These are phyloP conservation scores for Quercus aquifolioides DNA, from an alignment of 306 rosid species.

Conservation along the genomic window DNA sequence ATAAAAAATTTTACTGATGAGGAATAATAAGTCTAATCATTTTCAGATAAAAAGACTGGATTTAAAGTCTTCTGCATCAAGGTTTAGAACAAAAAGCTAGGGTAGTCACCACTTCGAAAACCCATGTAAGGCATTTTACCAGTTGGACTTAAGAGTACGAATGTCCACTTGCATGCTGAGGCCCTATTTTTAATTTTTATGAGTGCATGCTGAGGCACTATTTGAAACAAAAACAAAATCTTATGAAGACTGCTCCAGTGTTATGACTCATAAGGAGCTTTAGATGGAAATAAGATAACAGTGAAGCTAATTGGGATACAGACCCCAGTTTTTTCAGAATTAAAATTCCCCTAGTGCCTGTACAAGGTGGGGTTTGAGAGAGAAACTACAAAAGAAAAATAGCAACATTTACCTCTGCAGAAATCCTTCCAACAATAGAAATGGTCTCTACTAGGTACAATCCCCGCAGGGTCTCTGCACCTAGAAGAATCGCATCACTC, in stretches of 20 bases:
- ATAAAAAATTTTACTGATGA: background rate
- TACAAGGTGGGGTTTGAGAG: background rate
- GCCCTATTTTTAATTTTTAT: too few species aligned
- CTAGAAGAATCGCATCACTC: constrained; percentile 97
- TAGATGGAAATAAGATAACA: background rate
- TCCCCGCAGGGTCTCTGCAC: constrained; percentile 99
- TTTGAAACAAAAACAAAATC: background rate
- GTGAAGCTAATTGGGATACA: background rate
- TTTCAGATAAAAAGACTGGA: background rate
- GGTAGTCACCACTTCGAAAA: background rate
- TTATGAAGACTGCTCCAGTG: background rate
- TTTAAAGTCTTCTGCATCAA: background rate
- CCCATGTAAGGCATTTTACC: background rate
- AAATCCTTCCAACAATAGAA: constrained; percentile 87
- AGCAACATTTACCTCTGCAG: constrained; percentile 66
- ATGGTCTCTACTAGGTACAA: constrained; percentile 91
- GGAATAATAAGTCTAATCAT: background rate
- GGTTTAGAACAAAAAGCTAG: background rate
- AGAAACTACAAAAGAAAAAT: background rate
- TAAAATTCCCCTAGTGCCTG: background rate
- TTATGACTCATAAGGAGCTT: background rate
- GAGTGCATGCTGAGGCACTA: too few species aligned
- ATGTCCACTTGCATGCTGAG: background rate
- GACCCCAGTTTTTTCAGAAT: background rate
- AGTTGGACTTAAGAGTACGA: background rate